Evolutionary conservation across 2,329 filamentous ascomycete genomes (phyloP).

Genomic region (Ophiocordyceps camponoti-saundersi): DNA sequence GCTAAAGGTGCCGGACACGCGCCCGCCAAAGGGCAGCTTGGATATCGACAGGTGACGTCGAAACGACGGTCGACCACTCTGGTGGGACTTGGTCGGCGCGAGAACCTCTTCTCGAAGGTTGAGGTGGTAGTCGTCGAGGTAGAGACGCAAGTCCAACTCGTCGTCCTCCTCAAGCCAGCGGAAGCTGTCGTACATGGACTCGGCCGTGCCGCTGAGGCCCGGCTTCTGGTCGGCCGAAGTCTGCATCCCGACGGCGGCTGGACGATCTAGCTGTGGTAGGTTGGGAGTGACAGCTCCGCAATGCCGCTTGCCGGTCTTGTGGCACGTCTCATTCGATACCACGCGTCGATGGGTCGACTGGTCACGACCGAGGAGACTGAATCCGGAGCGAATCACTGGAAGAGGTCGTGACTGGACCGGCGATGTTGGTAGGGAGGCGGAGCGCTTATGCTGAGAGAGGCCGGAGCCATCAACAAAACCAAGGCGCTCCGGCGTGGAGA

Average conservation of each 20-base stretch:
- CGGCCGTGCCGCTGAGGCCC: constrained; percentile 17
- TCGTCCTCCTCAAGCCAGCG: constrained; percentile 60
- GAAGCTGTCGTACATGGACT: constrained; percentile 49
- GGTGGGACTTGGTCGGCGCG: constrained; percentile 18
- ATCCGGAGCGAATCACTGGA: neutral
- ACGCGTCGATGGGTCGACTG: constrained; percentile 16
- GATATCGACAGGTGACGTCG: constrained; percentile 57
- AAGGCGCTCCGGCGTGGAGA: constrained; percentile 54
- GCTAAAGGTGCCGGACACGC: constrained; percentile 31
- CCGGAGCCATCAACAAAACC: constrained; percentile 38
- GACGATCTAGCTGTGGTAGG: neutral
- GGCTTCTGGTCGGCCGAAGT: constrained; percentile 6
- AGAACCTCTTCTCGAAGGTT: constrained; percentile 37
- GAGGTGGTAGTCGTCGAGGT: constrained; percentile 53
- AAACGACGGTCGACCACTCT: constrained; percentile 37
- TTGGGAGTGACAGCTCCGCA: constrained; percentile 2
- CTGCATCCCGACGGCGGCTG: constrained; percentile 9
- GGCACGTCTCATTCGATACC: constrained; percentile 14
- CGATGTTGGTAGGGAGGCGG: constrained; percentile 3
- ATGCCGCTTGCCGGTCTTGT: constrained; percentile 10
- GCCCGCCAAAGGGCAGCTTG: constrained; percentile 40
- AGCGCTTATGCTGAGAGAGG: constrained; percentile 11
- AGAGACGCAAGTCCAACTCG: constrained; percentile 49
- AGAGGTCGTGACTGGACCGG: neutral
- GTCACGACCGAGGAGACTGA: neutral